phyloP scores from a whole-genome alignment of 139 green algal species.

The Diplosphaera chodatii region DNA sequence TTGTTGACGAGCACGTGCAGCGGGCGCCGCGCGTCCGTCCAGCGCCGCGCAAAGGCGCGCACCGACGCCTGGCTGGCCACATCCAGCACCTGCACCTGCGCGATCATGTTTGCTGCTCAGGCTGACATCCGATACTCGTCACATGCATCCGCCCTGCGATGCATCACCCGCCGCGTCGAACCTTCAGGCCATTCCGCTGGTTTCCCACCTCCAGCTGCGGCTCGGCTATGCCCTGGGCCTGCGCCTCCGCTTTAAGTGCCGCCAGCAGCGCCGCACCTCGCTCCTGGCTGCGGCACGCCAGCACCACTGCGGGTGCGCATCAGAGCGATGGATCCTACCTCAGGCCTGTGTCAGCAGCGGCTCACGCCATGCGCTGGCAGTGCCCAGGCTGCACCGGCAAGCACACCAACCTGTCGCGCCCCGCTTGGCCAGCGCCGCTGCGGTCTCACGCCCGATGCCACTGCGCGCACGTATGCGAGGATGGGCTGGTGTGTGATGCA shows the following conservation, averaged over 20 bases:
- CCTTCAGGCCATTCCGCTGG: too few relatives aligned
- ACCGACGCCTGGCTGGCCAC: slow-evolving; percentile 70
- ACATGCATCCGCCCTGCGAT: too few relatives aligned
- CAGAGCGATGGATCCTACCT: too few relatives aligned
- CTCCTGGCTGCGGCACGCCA: slow-evolving; percentile 58
- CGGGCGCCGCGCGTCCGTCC: slow-evolving; percentile 34
- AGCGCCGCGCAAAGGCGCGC: slow-evolving; percentile 51
- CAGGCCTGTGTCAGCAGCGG: too few relatives aligned
- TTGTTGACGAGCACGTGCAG: slow-evolving; percentile 88
- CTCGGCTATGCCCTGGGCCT: background rate
- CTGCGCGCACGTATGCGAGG: too few relatives aligned
- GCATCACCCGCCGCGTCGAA: too few relatives aligned
- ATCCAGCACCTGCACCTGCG: slow-evolving; percentile 66
- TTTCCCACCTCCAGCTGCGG: background rate
- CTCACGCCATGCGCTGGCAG: too few relatives aligned
- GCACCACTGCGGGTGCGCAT: slow-evolving; percentile 68
- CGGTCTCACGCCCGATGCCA: slow-evolving; percentile 72
- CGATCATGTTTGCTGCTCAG: too few relatives aligned
- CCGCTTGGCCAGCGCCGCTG: slow-evolving; percentile 43
- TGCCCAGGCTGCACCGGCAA: background rate
- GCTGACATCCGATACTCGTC: too few relatives aligned
- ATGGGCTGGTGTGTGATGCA: too few relatives aligned
- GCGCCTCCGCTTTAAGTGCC: slow-evolving; percentile 30
- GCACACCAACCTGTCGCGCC: slow-evolving; percentile 51
- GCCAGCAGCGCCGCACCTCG: slow-evolving; percentile 38